Evolutionary conservation across 257 asterid genomes (phyloP).

Genomic region (Nyctanthes arbortristis): DNA sequence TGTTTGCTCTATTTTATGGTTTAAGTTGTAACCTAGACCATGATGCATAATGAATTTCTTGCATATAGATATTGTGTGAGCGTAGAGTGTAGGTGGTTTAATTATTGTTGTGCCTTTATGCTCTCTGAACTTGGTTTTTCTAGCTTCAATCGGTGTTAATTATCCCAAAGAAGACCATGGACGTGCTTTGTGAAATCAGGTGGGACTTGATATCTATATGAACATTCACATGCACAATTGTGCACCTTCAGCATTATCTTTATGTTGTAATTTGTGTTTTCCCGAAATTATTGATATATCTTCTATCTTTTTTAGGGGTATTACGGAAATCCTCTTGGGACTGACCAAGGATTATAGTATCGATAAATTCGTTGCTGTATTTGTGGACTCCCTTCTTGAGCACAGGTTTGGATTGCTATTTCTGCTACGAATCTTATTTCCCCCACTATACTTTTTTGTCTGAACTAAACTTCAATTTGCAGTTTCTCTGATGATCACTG

Average conservation of each 20-base stretch:
- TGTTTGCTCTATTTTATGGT: background rate
- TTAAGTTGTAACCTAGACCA: background rate
- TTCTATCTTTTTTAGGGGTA: slow-evolving; percentile 48
- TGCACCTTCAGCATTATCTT: slow-evolving; percentile 1
- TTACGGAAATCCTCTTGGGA: slow-evolving; percentile 55
- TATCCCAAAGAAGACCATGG: slow-evolving; percentile 77
- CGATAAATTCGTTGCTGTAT: slow-evolving; percentile 62
- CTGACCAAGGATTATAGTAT: slow-evolving; percentile 72
- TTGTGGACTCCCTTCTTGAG: slow-evolving; percentile 77
- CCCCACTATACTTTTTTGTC: background rate
- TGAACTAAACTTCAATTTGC: slow-evolving; percentile 34
- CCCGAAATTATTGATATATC: slow-evolving; percentile 14
- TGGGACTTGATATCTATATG: slow-evolving; percentile 20
- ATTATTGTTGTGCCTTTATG: slow-evolving; percentile 12
- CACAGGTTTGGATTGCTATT: slow-evolving; percentile 55
- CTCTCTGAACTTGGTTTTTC: slow-evolving; percentile 22
- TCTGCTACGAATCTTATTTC: background rate
- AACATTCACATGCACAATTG: slow-evolving; percentile 11
- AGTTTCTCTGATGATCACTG: slow-evolving; percentile 63
- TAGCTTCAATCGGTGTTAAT: slow-evolving; percentile 74
- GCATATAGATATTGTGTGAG: slow-evolving; percentile 14
- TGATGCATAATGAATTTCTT: slow-evolving; percentile 20
- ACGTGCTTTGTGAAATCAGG: slow-evolving; percentile 60
- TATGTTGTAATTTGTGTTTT: slow-evolving; percentile 10
- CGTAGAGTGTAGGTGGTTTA: background rate